A percentile compares a stretch with the other conserved stretches of the same genome.
These are phyloP conservation scores for Termitomyces sp. DNA, from an alignment of 768 basidiomycete genomes.

Conservation along the genomic window DNA sequence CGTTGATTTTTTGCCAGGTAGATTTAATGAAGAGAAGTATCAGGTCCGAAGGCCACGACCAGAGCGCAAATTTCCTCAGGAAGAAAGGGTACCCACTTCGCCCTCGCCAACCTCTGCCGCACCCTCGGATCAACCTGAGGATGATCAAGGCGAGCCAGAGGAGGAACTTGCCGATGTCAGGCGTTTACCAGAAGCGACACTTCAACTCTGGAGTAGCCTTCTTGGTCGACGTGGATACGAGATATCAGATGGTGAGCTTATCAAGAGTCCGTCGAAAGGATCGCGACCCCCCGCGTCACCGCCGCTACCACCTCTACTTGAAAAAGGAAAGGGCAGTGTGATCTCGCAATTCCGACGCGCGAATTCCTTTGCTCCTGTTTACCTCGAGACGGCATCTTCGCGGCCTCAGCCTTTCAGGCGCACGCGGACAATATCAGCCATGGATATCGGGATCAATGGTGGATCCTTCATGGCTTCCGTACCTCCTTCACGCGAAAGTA, in stretches of 20 bases:
- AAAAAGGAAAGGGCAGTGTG: conserved; percentile 28
- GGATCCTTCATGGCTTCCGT: conserved; percentile 13
- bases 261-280: conserved; percentile 54
- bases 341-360: conserved; percentile 57
- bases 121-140: conserved; percentile 15
- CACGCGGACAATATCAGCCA: conserved; percentile 23
- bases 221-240: conserved; percentile 65
- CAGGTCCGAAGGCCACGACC: conserved; percentile 55
- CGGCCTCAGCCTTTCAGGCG: conserved; percentile 43
- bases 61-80: conserved; percentile 34
- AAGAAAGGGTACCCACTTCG: conserved; percentile 18
- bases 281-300: conserved; percentile 13
- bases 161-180: conserved; percentile 53
- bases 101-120: conserved; percentile 14
- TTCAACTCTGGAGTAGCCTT: conserved; percentile 67
- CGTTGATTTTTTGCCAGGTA: conserved; percentile 28
- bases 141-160: conserved; percentile 33
- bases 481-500: conserved; percentile 1
- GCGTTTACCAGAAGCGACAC: conserved; percentile 55
- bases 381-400: conserved; percentile 13
- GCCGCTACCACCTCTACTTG: conserved; percentile 12
- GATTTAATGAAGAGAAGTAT: conserved; percentile 61
- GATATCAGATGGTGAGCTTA: conserved; percentile 48
- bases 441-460: neutral
- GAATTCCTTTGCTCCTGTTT: conserved; percentile 55